phyloP scores from a whole-genome alignment of 2,329 filamentous ascomycete species.

The Aspergillus pseudoterreus region DNA sequence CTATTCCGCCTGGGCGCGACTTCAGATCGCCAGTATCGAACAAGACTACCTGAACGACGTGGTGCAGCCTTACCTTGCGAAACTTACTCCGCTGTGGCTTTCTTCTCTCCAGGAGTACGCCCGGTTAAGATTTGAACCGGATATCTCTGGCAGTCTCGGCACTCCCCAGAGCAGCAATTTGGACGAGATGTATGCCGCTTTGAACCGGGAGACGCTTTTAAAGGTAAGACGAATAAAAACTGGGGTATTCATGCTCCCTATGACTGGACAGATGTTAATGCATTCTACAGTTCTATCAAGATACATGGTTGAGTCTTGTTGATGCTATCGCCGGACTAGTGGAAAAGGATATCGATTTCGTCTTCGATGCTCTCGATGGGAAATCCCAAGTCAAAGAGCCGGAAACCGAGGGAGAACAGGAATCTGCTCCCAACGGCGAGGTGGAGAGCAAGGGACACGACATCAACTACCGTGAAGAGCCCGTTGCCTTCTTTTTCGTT shows the following conservation, averaged over 20 bases:
- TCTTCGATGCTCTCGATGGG: conserved; percentile 93
- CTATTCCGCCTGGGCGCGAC: conserved; percentile 93
- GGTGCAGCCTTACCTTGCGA: conserved; percentile 83
- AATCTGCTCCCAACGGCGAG: conserved; percentile 14
- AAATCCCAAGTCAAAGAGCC: conserved; percentile 50
- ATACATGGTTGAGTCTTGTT: conserved; percentile 92
- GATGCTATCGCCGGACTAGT: conserved; percentile 97
- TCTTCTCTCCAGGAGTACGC: conserved; percentile 92
- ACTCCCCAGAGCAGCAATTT: conserved; percentile 79
- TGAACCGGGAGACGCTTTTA: conserved; percentile 89
- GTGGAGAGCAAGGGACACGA: conserved; percentile 60
- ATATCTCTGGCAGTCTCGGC: conserved; percentile 87
- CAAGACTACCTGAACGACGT: conserved; percentile 87
- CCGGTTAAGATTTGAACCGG: conserved; percentile 87
- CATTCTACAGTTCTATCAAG: conserved; percentile 73
- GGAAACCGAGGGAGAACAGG: conserved; percentile 22
- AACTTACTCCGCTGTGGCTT: conserved; percentile 87
- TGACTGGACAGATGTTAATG: background rate
- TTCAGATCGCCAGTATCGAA: conserved; percentile 91
- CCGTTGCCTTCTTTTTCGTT: conserved; percentile 98
- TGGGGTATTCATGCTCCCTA: background rate
- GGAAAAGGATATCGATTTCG: conserved; percentile 95
- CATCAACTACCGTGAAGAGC: conserved; percentile 97
- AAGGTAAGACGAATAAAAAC: conserved; percentile 45
- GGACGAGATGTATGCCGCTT: conserved; percentile 88